Evolutionary conservation across 2,329 filamentous ascomycete species (phyloP).

Genomic region (Apiospora sp.): DNA sequence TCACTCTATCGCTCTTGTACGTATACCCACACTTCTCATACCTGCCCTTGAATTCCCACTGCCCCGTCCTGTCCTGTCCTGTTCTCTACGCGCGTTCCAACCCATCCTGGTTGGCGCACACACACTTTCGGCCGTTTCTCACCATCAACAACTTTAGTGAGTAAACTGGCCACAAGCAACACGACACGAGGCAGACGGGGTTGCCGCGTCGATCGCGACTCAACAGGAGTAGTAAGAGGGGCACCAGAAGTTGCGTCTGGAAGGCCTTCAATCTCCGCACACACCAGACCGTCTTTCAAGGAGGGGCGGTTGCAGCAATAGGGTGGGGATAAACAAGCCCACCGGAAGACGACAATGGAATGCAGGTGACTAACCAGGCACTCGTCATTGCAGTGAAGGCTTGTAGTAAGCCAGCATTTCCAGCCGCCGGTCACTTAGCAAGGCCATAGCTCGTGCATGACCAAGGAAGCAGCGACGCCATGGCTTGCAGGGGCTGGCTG

Average conservation of each 20-base stretch:
- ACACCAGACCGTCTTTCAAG: slow-evolving; percentile 11
- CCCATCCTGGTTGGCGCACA: background rate
- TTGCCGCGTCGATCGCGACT: slow-evolving; percentile 1
- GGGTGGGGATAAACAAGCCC: background rate
- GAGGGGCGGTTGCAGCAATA: background rate
- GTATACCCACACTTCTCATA: slow-evolving; percentile 36
- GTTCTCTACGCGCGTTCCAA: slow-evolving; percentile 5
- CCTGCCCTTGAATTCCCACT: slow-evolving; percentile 24
- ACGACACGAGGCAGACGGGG: background rate
- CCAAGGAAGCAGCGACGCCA: background rate
- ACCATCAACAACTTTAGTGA: slow-evolving; percentile 2
- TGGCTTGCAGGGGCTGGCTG: background rate
- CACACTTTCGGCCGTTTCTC: slow-evolving; percentile 4
- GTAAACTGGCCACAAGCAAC: slow-evolving; percentile 18
- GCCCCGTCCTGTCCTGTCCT: slow-evolving; percentile 20
- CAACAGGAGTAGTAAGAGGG: background rate
- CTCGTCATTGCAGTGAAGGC: slow-evolving; percentile 15
- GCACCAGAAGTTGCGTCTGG: slow-evolving; percentile 4
- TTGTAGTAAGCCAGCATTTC: slow-evolving; percentile 3
- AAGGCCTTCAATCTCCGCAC: slow-evolving; percentile 13
- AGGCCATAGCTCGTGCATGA: background rate
- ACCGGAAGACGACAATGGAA: background rate
- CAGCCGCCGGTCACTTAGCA: background rate
- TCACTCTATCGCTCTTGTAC: slow-evolving; percentile 75
- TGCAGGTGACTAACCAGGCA: slow-evolving; percentile 10